A percentile compares a stretch with the other conserved stretches of the same genome.
These are phyloP conservation scores for Bretschneidera sinensis DNA, from an alignment of 345 rosid species.

Conservation along the genomic window DNA sequence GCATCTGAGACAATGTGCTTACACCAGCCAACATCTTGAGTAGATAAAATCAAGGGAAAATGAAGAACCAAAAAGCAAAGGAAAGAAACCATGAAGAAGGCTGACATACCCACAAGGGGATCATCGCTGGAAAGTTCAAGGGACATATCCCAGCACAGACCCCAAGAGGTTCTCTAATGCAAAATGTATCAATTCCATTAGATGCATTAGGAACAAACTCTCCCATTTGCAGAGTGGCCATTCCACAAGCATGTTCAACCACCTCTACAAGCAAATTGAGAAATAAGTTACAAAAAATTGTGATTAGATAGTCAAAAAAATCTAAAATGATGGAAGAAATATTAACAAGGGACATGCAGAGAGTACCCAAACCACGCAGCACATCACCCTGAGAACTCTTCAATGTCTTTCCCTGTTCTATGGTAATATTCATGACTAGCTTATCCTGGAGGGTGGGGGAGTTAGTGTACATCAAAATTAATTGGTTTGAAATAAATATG, in stretches of 20 bases:
- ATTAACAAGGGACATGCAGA: not conserved
- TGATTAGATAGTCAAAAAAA: not conserved
- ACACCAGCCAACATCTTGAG: not conserved
- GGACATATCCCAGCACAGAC: constrained; percentile 43
- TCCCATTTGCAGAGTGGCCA: constrained; percentile 37
- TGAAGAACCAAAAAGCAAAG: not conserved
- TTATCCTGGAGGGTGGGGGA: constrained; percentile 25
- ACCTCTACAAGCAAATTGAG: constrained; percentile 18
- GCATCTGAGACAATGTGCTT: not conserved
- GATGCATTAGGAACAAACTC: constrained; percentile 39
- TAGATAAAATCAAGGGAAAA: not conserved
- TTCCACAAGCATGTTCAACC: constrained; percentile 45
- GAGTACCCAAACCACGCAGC: constrained; percentile 35
- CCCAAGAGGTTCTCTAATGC: constrained; percentile 38
- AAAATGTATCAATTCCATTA: constrained; percentile 36
- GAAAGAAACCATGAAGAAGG: constrained; percentile 12
- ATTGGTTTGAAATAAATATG: not conserved
- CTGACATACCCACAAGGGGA: constrained; percentile 38
- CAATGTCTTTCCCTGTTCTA: constrained; percentile 35
- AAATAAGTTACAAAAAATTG: not conserved
- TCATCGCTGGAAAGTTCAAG: constrained; percentile 28
- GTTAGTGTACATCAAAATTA: constrained; percentile 1
- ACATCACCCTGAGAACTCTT: constrained; percentile 33
- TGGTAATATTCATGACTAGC: constrained; percentile 34
- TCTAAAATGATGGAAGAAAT: not conserved